Evolutionary conservation across 805 yeast genomes (phyloP), one percentile per base, ranked within the genome.

Genomic region (Yamadazyma laniorum): DNA sequence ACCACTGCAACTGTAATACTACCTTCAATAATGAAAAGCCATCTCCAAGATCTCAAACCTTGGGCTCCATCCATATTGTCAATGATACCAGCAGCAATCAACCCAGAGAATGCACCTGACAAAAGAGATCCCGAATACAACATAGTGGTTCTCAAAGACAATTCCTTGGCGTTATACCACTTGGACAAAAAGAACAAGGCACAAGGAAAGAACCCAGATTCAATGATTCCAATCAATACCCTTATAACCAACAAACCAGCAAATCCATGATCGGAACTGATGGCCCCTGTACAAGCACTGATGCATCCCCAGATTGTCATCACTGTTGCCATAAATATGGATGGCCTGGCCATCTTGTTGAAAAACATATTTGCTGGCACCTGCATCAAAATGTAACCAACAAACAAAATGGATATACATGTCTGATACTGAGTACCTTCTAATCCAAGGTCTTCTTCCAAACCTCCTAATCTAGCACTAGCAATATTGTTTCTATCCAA

Each of bases 21-120:
- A 29, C 84, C 84, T 53, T 76, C 81, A 31, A 77, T 71, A 34
- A 75, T 59, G 46, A 77, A 77, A 29, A 77, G 65, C 72, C 77
- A 77, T 51, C 77, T 61, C 82, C 82, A 77, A 9, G 72, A 63
- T 33, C 67, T 56, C 19, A 69, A 48, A 12, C 77, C 75, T 15
- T 58, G 56, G 25, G 39, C 49, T 9, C 71, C 69, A 9, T 61
- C 56, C 69, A 65, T 60, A 33, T 61, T 58, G 28, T 71, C 55
- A 32, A 75, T 56, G 34, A 76, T 75, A 25, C 78, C 82, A 22
- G 75, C 74, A 9, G 78, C 77, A 39, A 77, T 72, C 39, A 76
- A 60, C 8, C 80, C 80, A 13, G 77, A 63, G 44, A 74, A 70
- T 1, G 80, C 80, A 31, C 81, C 78, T 21, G 78, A 69, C 40